phyloP scores from a whole-genome alignment of 202 grass and related monocot genomes.

The Alloteropsis angusta region DNA sequence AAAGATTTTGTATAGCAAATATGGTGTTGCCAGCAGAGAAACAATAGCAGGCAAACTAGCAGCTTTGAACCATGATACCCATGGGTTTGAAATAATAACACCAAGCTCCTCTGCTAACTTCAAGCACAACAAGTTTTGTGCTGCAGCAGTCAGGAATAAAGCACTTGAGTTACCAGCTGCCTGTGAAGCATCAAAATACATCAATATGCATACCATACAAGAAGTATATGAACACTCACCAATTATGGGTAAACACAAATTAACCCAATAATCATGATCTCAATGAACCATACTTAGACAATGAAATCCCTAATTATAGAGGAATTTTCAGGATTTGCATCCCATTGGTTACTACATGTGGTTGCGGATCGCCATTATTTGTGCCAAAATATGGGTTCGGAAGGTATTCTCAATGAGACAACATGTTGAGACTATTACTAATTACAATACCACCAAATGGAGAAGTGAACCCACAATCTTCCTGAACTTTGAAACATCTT shows the following conservation, averaged over 20 bases:
- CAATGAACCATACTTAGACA: not conserved
- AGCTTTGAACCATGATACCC: conserved; percentile 83
- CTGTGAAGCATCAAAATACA: conserved; percentile 40
- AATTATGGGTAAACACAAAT: not conserved
- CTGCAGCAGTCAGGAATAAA: conserved; percentile 87
- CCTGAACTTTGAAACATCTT: not conserved
- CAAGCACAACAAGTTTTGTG: conserved; percentile 94
- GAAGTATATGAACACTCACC: not conserved
- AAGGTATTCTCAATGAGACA: not conserved
- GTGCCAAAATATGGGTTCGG: not conserved
- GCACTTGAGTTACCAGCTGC: conserved; percentile 72
- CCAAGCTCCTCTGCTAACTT: conserved; percentile 94
- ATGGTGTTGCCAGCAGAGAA: conserved; percentile 59
- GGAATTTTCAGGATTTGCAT: not conserved
- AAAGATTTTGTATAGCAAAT: conserved; percentile 80
- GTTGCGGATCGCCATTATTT: not conserved
- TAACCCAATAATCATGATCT: not conserved
- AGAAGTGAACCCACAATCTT: not conserved
- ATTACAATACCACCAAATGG: not conserved
- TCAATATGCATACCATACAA: conserved; percentile 2
- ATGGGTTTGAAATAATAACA: conserved; percentile 67
- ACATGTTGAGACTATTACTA: not conserved
- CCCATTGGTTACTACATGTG: not conserved
- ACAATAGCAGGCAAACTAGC: conserved; percentile 83
- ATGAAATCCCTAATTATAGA: not conserved